Conservation (phyloP, 345 rosid genomes). For the Gossypium arboreum region DNA sequence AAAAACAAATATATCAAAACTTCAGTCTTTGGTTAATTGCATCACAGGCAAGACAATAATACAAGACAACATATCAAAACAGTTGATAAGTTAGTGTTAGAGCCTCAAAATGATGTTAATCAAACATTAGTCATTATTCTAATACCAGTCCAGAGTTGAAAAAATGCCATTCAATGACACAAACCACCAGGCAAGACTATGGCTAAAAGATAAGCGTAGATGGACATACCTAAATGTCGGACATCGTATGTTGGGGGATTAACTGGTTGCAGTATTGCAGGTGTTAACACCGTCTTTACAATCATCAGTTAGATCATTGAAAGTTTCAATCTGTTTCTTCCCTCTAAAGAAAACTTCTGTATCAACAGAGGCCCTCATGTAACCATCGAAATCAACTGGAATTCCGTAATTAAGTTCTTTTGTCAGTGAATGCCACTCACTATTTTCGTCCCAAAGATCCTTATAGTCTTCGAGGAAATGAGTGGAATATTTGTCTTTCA, state of each 20-base stretch:
- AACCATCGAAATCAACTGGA: background rate
- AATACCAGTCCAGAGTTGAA: background rate
- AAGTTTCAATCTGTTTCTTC: background rate
- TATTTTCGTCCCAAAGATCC: background rate
- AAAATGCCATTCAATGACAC: background rate
- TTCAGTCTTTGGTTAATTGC: background rate
- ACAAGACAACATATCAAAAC: background rate
- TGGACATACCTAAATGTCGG: background rate
- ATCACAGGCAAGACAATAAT: background rate
- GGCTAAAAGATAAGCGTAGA: constrained; percentile 3
- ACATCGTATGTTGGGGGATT: constrained; percentile 6
- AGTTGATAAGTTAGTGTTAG: background rate
- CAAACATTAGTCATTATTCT: background rate
- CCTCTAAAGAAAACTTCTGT: constrained; percentile 3
- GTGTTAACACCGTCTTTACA: constrained; percentile 44
- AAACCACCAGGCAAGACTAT: background rate
- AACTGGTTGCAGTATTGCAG: background rate
- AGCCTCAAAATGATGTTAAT: background rate
- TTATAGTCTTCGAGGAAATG: background rate
- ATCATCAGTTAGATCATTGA: constrained; percentile 44
- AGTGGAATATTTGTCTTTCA: constrained; percentile 1
- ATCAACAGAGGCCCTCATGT: background rate
- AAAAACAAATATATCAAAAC: no score
- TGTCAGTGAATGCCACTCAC: constrained; percentile 2
- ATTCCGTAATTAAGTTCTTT: background rate